These are phyloP conservation scores for Euphorbia schlechtendalii DNA, from an alignment of 441 rosid species.

Conservation along the genomic window DNA sequence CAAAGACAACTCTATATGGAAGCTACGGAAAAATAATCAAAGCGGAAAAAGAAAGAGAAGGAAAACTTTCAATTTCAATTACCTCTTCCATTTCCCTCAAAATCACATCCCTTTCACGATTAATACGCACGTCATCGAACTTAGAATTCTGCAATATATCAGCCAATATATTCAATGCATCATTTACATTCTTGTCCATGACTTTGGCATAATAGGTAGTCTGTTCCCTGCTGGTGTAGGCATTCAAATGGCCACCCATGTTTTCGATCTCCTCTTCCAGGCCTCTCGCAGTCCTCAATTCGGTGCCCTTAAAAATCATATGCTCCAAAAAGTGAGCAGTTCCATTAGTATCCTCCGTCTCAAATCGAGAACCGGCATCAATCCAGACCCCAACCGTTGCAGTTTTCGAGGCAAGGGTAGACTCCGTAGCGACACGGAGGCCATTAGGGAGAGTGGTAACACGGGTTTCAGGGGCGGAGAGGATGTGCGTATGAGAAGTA, in stretches of 20 bases:
- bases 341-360: slow-evolving; percentile 71
- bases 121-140: slow-evolving; percentile 64
- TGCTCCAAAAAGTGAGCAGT: slow-evolving; percentile 92
- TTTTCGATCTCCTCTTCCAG: slow-evolving; percentile 86
- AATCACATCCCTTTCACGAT: slow-evolving; percentile 81
- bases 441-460: slow-evolving; percentile 85
- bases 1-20: neutral
- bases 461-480: slow-evolving; percentile 81
- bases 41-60: neutral
- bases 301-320: slow-evolving; percentile 90
- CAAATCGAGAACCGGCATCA: slow-evolving; percentile 92
- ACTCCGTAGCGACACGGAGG: slow-evolving; percentile 88
- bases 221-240: slow-evolving; percentile 90
- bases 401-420: slow-evolving; percentile 63
- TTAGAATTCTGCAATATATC: slow-evolving; percentile 88
- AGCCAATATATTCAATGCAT: slow-evolving; percentile 70
- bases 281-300: slow-evolving; percentile 42
- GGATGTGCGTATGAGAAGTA: slow-evolving; percentile 60
- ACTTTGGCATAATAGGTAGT: slow-evolving; percentile 87
- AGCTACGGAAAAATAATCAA: neutral
- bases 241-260: slow-evolving; percentile 88
- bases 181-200: slow-evolving; percentile 55
- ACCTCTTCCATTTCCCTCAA: slow-evolving; percentile 99
- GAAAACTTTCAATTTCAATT: slow-evolving; percentile 24
- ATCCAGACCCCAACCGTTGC: slow-evolving; percentile 99